phyloP scores from a whole-genome alignment of 2,329 filamentous ascomycete species.

The Cytospora mali region DNA sequence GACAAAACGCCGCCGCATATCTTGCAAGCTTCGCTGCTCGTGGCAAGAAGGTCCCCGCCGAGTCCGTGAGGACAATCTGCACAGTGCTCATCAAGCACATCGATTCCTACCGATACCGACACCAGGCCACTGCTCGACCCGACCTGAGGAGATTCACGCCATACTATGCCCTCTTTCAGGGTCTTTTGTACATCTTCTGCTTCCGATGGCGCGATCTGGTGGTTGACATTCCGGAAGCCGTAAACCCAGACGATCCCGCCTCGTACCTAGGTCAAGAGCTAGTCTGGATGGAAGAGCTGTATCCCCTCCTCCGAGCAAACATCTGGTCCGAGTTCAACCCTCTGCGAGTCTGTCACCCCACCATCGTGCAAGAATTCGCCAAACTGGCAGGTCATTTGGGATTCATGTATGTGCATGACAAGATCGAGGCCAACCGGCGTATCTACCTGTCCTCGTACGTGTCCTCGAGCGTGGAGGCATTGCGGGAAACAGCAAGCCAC shows the following conservation, averaged over 20 bases:
- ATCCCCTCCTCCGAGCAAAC: slow-evolving; percentile 72
- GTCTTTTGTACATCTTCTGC: slow-evolving; percentile 92
- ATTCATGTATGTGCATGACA: slow-evolving; percentile 85
- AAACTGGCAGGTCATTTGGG: slow-evolving; percentile 82
- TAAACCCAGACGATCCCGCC: slow-evolving; percentile 63
- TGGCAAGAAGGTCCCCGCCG: slow-evolving; percentile 76
- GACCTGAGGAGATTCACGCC: slow-evolving; percentile 81
- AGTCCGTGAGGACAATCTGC: slow-evolving; percentile 81
- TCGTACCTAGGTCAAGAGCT: slow-evolving; percentile 72
- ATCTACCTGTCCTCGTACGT: slow-evolving; percentile 75
- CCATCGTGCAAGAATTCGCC: slow-evolving; percentile 90
- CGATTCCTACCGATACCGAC: slow-evolving; percentile 70
- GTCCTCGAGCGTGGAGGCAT: slow-evolving; percentile 55
- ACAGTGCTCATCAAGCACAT: slow-evolving; percentile 77
- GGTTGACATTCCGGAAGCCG: slow-evolving; percentile 59
- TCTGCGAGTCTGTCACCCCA: slow-evolving; percentile 88
- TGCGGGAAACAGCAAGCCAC: slow-evolving; percentile 53
- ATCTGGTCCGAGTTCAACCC: slow-evolving; percentile 92
- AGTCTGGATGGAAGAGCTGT: slow-evolving; percentile 74
- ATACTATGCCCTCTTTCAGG: slow-evolving; percentile 88
- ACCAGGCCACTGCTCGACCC: slow-evolving; percentile 76
- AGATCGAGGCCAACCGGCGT: slow-evolving; percentile 91
- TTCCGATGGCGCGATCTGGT: slow-evolving; percentile 96
- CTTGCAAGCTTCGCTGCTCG: slow-evolving; percentile 92
- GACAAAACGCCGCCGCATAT: slow-evolving; percentile 87